A percentile compares a stretch with the other conserved stretches of the same genome.
Conservation (phyloP, 352 stramenopile genomes). For the Globisporangium spiculum region DNA sequence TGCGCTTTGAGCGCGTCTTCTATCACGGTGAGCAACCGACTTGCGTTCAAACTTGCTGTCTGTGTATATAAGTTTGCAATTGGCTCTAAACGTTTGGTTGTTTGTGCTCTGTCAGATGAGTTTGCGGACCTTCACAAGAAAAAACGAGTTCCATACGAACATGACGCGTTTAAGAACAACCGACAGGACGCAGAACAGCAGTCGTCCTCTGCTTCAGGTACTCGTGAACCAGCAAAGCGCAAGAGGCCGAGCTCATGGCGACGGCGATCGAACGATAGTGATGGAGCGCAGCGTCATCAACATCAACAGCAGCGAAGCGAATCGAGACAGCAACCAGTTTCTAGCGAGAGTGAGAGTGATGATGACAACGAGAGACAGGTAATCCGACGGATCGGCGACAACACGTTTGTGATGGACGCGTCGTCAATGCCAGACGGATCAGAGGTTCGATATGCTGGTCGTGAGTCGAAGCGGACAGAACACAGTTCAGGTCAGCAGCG, state of each 20-base stretch:
- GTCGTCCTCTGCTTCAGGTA: not conserved
- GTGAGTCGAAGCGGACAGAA: not conserved
- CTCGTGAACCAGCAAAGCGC: not conserved
- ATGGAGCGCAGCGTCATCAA: not conserved
- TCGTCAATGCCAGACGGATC: not conserved
- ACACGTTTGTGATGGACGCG: conserved; percentile 12
- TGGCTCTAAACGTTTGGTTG: not conserved
- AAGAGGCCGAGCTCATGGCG: conserved; percentile 1
- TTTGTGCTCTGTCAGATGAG: conserved; percentile 33
- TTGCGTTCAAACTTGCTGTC: not conserved
- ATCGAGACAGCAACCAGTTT: not conserved
- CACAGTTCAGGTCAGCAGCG: not conserved
- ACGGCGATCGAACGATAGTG: conserved; percentile 5
- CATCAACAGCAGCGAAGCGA: not conserved
- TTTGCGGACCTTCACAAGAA: conserved; percentile 47
- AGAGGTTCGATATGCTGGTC: not conserved
- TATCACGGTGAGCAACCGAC: conserved; percentile 41
- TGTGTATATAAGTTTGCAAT: not conserved
- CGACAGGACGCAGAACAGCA: not conserved
- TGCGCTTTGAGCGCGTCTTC: conserved; percentile 43
- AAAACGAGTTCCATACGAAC: conserved; percentile 12
- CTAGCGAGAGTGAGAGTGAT: not conserved
- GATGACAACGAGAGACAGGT: not conserved
- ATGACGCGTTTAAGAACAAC: not conserved
- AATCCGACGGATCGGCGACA: conserved; percentile 7